Base-by-base conservation (phyloP, 192 early-diverging fungal genomes). In the Gryganskiella cystojenkinii region DNA sequence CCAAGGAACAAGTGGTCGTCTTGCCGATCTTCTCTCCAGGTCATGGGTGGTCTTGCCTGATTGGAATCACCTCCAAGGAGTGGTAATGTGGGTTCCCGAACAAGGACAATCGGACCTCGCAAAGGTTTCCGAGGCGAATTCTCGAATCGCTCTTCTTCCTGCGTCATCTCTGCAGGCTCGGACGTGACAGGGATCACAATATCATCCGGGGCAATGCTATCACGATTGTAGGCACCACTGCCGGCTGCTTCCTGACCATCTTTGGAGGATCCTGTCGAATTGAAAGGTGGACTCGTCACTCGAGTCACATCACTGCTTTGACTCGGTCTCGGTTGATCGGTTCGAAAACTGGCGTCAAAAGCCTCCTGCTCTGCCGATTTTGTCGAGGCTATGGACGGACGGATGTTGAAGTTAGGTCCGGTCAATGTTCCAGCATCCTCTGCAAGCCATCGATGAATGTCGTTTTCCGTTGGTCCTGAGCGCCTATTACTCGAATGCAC, bases 381-480 rank as follows among this genome's bases (percentile, higher is more conserved):
- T n/a, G n/a, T n/a, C n/a, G n/a, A n/a, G n/a, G n/a, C n/a, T n/a
- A n/a, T n/a, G n/a, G n/a, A n/a, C n/a, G n/a, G n/a, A n/a, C n/a
- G n/a, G 55, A 27, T 45, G 56, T 8, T 28, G 28, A 69, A 69
- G 30, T 49, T 60, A 13, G 74, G 74, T 34, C 66, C 66, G 14
- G 50, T 22, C 24, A 78, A 37, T 6, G 67, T 64, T 19, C 67
- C 67, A 7, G 74, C 74, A 34, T 35, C 66, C 19, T 78, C 74
- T 0, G 74, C 65, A 4, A 78, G n/a, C 73, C 73, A 76, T 0
- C 67, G 54, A 25, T 78, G 74, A 47, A 78, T 55, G n/a, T 69
- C 74, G 20, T 64, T 67, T 47, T 69, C 60, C 4, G 66, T 59
- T 30, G 74, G 74, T 52, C 74, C 74, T 17, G 22, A 4, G 6